Conservation (phyloP, 768 basidiomycete genomes). For the Gelatoporia subvermispora region DNA sequence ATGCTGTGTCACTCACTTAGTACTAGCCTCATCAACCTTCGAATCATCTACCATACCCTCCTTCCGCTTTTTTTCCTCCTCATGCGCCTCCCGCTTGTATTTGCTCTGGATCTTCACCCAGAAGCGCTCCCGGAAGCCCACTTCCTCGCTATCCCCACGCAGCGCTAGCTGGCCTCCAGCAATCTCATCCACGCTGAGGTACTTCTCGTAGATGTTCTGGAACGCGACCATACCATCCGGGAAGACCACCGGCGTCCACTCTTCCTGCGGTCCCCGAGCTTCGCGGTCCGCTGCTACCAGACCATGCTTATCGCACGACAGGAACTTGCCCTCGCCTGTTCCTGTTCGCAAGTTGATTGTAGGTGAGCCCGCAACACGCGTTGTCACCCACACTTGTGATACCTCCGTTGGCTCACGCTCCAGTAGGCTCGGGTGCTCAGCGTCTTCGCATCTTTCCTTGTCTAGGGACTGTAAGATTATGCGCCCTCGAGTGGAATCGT, state of each 20-base stretch:
- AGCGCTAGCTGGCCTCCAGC: constrained; percentile 77
- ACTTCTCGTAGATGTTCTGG: constrained; percentile 86
- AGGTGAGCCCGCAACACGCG: constrained; percentile 76
- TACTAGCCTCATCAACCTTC: constrained; percentile 62
- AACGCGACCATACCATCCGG: constrained; percentile 86
- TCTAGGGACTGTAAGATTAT: constrained; percentile 63
- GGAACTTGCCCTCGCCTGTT: constrained; percentile 84
- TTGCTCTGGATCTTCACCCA: constrained; percentile 88
- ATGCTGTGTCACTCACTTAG: constrained; percentile 56
- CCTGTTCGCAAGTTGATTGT: constrained; percentile 86
- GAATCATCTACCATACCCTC: constrained; percentile 28
- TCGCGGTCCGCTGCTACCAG: constrained; percentile 81
- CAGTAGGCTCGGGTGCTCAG: constrained; percentile 42
- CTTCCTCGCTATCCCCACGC: constrained; percentile 79
- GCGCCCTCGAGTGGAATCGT: constrained; percentile 68
- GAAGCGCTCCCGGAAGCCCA: constrained; percentile 83
- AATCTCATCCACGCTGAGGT: constrained; percentile 78
- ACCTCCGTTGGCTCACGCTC: constrained; percentile 76
- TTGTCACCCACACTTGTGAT: constrained; percentile 87
- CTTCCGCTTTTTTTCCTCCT: constrained; percentile 50
- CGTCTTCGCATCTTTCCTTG: constrained; percentile 50
- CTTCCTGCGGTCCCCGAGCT: constrained; percentile 89
- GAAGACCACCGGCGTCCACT: constrained; percentile 83
- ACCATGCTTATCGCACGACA: constrained; percentile 84
- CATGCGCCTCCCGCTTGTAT: constrained; percentile 77